Base-by-base conservation (phyloP, 495 filamentous ascomycete genomes). In the Neohortaea acidophila region DNA sequence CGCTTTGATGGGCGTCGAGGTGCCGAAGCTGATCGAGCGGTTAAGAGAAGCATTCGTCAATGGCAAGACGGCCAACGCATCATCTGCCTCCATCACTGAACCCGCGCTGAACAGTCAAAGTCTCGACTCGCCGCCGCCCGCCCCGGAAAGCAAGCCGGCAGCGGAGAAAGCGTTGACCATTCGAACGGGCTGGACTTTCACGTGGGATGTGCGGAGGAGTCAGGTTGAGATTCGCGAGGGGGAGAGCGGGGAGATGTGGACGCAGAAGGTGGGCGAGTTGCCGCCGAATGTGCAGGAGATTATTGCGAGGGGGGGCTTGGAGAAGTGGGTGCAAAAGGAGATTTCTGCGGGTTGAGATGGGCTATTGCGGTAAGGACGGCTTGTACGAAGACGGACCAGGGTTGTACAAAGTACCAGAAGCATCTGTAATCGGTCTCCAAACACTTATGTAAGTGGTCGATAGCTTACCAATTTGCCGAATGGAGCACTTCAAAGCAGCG, bases 161-260 rank as follows among this genome's bases (percentile, higher is more conserved):
- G 36, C 55, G 12, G 62, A 70, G 24, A 81, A 75, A 55, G 49
- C 56, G n/a, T 59, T 73, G 24, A 93, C 87, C 7, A 67, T 81
- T 21, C 68, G 86, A 12, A 94, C 89, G 0, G 87, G 85, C 29
- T 97, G 89, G 87, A 84, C 60, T 25, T 61, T 94, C 26, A 66
- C 67, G 23, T 94, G 87, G 87, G 81, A 94, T 59, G 79, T 94
- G 2, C 56, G 69, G 33, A 62, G 73, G 31, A 81, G 75, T 47
- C 69, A 59, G 38, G 76, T 94, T 3, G 63, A 56, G 1, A 65
- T 94, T 1, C 67, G 66, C 34, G 83, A 94, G 59, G 81, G 81
- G 2, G 51, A 65, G 46, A 53, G 59, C 24, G 75, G 74, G 0
- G 48, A 56, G 26, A 65, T 54, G 38, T 94, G 86, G 89, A 76